phyloP scores from a whole-genome alignment of 768 basidiomycete genomes.

The Leucocoprinus birnbaumii region DNA sequence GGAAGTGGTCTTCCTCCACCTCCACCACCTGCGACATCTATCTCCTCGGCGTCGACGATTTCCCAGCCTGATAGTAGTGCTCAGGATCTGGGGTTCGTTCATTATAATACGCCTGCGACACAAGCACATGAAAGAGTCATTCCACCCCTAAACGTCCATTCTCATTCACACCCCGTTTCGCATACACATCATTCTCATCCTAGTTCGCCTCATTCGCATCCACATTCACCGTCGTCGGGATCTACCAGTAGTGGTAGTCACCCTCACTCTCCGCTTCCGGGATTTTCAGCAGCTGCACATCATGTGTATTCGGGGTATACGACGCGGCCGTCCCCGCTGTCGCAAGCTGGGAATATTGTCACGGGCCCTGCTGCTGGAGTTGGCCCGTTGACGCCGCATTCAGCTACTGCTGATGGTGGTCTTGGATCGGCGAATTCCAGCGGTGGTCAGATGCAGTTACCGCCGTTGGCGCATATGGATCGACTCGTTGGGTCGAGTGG shows the following conservation, averaged over 20 bases:
- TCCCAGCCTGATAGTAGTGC: conserved; percentile 1
- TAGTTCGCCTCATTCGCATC: not conserved
- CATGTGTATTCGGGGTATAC: conserved; percentile 7
- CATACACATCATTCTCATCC: not conserved
- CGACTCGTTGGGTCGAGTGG: not conserved
- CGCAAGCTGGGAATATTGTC: conserved; percentile 10
- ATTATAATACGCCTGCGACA: conserved; percentile 7
- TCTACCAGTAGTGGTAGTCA: not conserved
- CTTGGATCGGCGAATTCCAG: not conserved
- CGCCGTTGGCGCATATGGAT: conserved; percentile 12
- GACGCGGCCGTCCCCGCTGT: conserved; percentile 10
- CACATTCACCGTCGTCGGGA: conserved; percentile 5
- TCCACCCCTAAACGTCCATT: conserved; percentile 3
- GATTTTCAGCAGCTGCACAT: not conserved
- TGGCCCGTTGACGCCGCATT: conserved; percentile 9
- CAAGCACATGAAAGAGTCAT: conserved; percentile 2
- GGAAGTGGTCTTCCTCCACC: not conserved
- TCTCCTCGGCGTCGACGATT: not conserved
- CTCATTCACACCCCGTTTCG: conserved; percentile 1
- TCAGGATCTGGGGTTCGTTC: conserved; percentile 5
- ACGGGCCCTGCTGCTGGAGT: conserved; percentile 7
- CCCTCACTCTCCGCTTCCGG: conserved; percentile 2
- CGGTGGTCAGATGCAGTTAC: conserved; percentile 4
- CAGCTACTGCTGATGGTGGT: conserved; percentile 3
- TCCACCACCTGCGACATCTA: not conserved